These are phyloP conservation scores for Hepatocystis sp. DNA, from an alignment of 169 alveolate genomes.

Conservation along the genomic window DNA sequence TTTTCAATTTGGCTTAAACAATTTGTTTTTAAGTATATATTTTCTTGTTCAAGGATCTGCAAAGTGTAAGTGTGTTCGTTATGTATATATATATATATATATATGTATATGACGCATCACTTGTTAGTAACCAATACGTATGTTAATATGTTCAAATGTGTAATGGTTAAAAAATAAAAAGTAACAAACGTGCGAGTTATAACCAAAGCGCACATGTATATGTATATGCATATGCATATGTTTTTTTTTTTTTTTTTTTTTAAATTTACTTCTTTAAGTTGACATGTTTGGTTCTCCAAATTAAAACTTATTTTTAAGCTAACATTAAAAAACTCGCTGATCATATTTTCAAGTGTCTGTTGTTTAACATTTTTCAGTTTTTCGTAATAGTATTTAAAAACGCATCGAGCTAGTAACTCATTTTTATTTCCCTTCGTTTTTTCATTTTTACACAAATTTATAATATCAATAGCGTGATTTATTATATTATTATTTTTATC, in stretches of 20 bases:
- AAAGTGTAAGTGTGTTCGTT: background rate
- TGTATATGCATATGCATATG: no score
- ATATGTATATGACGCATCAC: background rate
- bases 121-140: no score
- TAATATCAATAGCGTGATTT: constrained; percentile 36
- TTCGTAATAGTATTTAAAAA: constrained; percentile 44
- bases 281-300: constrained; percentile 11
- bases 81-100: constrained; percentile 3
- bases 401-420: constrained; percentile 17
- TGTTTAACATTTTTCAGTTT: constrained; percentile 40
- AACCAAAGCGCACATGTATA: no score
- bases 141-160: no score
- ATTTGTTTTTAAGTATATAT: constrained; percentile 28
- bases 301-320: constrained; percentile 12
- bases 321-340: constrained; percentile 33
- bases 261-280: constrained; percentile 44
- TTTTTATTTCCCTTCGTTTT: constrained; percentile 7
- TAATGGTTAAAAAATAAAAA: no score
- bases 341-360: constrained; percentile 17
- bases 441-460: constrained; percentile 29
- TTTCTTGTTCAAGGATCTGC: constrained; percentile 28
- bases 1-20: constrained; percentile 23
- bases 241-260: constrained; percentile 6
- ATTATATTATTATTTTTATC: constrained; percentile 31
- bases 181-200: no score